Percentiles rank a stretch among this genome's conserved stretches.
phyloP scores from a whole-genome alignment of 1,139 yeast genomes.

The Blastobotrys indianensis region DNA sequence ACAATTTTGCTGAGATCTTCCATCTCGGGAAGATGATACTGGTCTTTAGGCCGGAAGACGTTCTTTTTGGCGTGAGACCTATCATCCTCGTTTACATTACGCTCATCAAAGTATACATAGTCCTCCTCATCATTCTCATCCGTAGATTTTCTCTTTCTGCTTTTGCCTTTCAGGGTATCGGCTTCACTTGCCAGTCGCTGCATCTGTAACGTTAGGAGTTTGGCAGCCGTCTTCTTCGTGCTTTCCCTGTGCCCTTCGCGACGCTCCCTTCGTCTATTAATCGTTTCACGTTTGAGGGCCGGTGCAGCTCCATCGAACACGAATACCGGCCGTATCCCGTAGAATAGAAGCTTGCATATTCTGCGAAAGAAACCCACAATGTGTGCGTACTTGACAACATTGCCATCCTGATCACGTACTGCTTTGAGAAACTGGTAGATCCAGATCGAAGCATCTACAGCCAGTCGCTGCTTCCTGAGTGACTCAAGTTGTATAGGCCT shows the following conservation, averaged over 20 bases:
- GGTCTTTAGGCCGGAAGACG: constrained; percentile 44
- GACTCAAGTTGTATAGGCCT: constrained; percentile 87
- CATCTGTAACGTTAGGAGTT: constrained; percentile 71
- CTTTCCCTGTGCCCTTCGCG: constrained; percentile 70
- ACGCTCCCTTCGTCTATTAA: constrained; percentile 60
- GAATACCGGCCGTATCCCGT: constrained; percentile 88
- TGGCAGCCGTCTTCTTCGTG: constrained; percentile 71
- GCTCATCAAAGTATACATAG: constrained; percentile 29
- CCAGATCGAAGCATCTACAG: constrained; percentile 99
- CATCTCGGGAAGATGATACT: constrained; percentile 76
- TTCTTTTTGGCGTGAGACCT: constrained; percentile 10
- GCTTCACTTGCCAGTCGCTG: constrained; percentile 47
- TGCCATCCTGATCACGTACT: constrained; percentile 81
- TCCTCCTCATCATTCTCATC: constrained; percentile 21
- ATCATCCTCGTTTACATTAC: constrained; percentile 14
- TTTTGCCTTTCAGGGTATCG: constrained; percentile 15
- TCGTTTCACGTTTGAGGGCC: constrained; percentile 68
- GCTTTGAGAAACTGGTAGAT: constrained; percentile 95
- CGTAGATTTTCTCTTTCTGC: constrained; percentile 3
- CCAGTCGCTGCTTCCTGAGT: constrained; percentile 64
- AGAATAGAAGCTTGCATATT: constrained; percentile 81
- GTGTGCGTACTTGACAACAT: constrained; percentile 73
- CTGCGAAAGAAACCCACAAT: constrained; percentile 91
- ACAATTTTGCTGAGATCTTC: constrained; percentile 38
- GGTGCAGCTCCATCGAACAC: constrained; percentile 99